phyloP scores from a whole-genome alignment of 352 stramenopile genomes.

The Globisporangium alternatum region DNA sequence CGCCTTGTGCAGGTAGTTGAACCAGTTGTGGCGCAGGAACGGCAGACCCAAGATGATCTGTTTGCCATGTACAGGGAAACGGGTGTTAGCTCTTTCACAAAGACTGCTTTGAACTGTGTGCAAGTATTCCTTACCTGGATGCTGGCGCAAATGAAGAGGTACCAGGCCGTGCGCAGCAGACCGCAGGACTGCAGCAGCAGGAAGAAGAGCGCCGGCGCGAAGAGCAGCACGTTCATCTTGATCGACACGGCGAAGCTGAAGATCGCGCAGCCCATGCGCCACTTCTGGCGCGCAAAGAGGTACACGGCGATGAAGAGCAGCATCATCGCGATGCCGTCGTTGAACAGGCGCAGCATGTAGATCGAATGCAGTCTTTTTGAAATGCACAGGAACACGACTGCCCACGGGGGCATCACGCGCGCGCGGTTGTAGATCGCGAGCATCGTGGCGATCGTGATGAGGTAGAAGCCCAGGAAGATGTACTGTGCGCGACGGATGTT shows the following conservation, averaged over 20 bases:
- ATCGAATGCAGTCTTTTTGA: conserved; percentile 98
- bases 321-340: conserved; percentile 96
- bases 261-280: conserved; percentile 88
- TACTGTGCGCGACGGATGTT: conserved; percentile 90
- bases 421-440: conserved; percentile 88
- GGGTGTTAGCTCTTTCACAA: background rate
- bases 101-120: background rate
- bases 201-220: conserved; percentile 95
- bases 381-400: conserved; percentile 88
- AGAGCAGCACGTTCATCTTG: conserved; percentile 99
- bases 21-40: conserved; percentile 94
- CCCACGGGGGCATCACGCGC: conserved; percentile 80
- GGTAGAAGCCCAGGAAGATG: conserved; percentile 95
- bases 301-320: conserved; percentile 93
- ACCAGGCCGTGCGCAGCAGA: conserved; percentile 72
- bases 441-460: conserved; percentile 87
- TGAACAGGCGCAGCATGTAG: conserved; percentile 98
- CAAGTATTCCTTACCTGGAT: conserved; percentile 58
- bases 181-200: conserved; percentile 92
- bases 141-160: conserved; percentile 90
- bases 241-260: conserved; percentile 97
- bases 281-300: conserved; percentile 77
- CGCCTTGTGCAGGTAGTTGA: conserved; percentile 94
- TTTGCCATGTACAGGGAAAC: background rate
- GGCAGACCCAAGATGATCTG: conserved; percentile 90